These are phyloP conservation scores for Hanseniaspora gamundiae DNA, from an alignment of 1,139 yeast genomes.

Conservation along the genomic window DNA sequence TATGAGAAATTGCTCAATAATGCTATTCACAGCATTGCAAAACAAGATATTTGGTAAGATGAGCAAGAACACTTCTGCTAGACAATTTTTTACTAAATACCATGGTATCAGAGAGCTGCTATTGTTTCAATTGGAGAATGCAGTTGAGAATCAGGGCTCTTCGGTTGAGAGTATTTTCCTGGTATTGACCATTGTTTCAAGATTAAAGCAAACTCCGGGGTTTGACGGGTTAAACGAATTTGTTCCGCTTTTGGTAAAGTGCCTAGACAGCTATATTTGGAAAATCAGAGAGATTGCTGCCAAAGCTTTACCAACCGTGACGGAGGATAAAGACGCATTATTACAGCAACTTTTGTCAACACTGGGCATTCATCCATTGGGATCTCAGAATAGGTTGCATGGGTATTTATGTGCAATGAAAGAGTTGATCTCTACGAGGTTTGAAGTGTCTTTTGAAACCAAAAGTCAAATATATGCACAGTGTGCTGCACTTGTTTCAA, in stretches of 20 bases:
- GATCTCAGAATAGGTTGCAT: constrained; percentile 38
- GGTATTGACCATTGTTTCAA: constrained; percentile 55
- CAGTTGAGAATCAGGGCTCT: constrained; percentile 21
- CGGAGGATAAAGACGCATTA: constrained; percentile 22
- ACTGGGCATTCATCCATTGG: constrained; percentile 7
- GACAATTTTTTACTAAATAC: constrained; percentile 57
- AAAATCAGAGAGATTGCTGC: constrained; percentile 82
- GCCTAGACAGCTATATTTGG: constrained; percentile 51
- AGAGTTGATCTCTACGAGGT: constrained; percentile 17
- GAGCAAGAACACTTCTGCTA: constrained; percentile 39
- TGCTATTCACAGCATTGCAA: constrained; percentile 80
- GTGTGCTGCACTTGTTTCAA: constrained; percentile 9
- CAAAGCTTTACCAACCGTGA: constrained; percentile 46
- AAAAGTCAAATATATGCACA: constrained; percentile 5
- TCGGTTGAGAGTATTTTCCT: constrained; percentile 52
- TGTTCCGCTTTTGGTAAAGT: constrained; percentile 32
- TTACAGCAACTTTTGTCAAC: constrained; percentile 9
- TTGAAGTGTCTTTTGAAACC: background rate
- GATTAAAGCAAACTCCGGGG: constrained; percentile 49
- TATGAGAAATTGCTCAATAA: constrained; percentile 80
- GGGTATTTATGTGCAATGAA: constrained; percentile 42
- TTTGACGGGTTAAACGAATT: constrained; percentile 41
- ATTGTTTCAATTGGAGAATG: constrained; percentile 30
- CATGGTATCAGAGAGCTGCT: constrained; percentile 40
- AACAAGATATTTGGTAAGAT: constrained; percentile 62